phyloP scores from a whole-genome alignment of 106 monocot genomes.

The Triglochin maritima region DNA sequence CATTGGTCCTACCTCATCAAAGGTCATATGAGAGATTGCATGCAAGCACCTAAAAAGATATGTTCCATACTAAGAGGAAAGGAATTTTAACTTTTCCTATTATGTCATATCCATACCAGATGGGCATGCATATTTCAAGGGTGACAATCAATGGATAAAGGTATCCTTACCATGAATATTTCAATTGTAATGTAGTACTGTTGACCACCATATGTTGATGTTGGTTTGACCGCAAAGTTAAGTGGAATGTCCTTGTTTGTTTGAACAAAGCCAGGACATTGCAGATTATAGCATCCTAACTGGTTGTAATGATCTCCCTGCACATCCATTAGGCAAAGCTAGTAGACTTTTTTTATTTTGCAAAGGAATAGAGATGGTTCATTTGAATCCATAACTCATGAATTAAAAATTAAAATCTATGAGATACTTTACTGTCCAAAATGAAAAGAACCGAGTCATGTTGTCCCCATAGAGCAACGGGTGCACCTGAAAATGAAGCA shows the following conservation, averaged over 20 bases:
- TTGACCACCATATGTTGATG: neutral
- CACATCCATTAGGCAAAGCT: neutral
- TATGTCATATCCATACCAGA: no score
- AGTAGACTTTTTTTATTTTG: no score
- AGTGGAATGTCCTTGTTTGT: neutral
- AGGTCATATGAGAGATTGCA: no score
- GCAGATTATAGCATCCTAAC: conserved; percentile 1
- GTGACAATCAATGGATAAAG: no score
- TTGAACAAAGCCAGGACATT: conserved; percentile 3
- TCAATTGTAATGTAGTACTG: conserved; percentile 2
- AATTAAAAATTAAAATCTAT: no score
- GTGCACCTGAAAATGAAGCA: neutral
- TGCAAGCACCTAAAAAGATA: no score
- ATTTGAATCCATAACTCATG: no score
- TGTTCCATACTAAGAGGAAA: no score
- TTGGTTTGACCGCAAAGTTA: neutral
- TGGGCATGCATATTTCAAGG: no score
- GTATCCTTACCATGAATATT: conserved; percentile 4
- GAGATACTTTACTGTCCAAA: conserved; percentile 4
- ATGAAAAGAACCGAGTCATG: conserved; percentile 1
- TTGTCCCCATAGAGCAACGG: conserved; percentile 2
- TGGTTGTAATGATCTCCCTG: neutral
- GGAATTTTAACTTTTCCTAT: no score
- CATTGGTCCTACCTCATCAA: no score
- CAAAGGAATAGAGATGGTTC: no score